Evolutionary conservation across 2,329 filamentous ascomycete species (phyloP), one percentile per base, ranked within the genome.

Genomic region (Akanthomyces uredinophilus): DNA sequence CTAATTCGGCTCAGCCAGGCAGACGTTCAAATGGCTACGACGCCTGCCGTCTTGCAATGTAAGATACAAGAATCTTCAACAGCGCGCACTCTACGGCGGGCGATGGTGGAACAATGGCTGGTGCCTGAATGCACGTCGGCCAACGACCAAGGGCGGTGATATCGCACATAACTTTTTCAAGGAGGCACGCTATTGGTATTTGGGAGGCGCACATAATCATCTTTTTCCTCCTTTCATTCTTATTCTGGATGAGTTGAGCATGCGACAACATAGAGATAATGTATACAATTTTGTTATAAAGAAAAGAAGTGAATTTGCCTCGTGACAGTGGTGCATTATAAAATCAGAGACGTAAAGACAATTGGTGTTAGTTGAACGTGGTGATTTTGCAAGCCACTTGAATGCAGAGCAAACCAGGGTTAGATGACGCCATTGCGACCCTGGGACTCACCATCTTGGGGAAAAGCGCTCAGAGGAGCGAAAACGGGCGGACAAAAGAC

Each of bases 381-480:
- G 32, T 37, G 10, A 2, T 14, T 37, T 6, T 35, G 32, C 32
- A 35, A 29, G 32, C 32, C 32, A 35, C 32, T 8, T 8, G 32
- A 35, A 11, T 35, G 32, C 32, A 35, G 32, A 47, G 24, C 16
- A 51, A 61, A 60, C 62, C 22, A 50, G 57, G 62, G 52, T 60
- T 44, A 14, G 51, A 63, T 63, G 62, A 56, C 62, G 57, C 62
- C 57, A 63, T 63, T 60, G n/a, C 20, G 49, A 54, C 43, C 57
- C 56, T 44, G 43, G 57, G 51, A 54, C 27, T 60, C 62, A 60
- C 24, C 61, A 63, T 63, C 10, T 24, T 29, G 24, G 55, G 32
- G 39, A 41, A 49, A 53, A 49, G 41, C 41, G 50, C 58, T 44
- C 50, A 47, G 50, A 55, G 37, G 37, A 50, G 58, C 5, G 32